Conservation (phyloP, 208 protist genomes). For the Acanthamoeba healyi region DNA sequence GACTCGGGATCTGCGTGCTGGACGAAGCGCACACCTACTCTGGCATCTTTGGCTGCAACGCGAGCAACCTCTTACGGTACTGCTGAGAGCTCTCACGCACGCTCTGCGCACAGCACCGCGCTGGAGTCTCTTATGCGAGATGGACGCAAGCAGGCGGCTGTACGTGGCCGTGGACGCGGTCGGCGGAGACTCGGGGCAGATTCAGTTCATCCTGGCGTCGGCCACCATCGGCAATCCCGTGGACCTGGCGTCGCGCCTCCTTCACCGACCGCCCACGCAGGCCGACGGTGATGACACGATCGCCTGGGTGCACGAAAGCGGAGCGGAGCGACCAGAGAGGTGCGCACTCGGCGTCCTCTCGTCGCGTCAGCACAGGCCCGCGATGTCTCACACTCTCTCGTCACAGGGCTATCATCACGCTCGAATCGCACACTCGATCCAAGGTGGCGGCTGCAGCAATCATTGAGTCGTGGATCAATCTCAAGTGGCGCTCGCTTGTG, state of each 20-base stretch:
- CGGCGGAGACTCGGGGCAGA: constrained; percentile 1
- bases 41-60: constrained; percentile 43
- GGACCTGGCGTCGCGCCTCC: not conserved
- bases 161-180: not conserved
- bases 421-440: not conserved
- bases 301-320: constrained; percentile 3
- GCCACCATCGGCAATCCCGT: constrained; percentile 53
- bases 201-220: constrained; percentile 35
- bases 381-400: not conserved
- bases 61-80: constrained; percentile 30
- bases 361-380: too few species aligned
- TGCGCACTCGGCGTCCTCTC: too few species aligned
- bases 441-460: constrained; percentile 14
- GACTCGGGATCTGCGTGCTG: constrained; percentile 38
- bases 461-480: constrained; percentile 11
- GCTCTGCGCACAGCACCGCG: not conserved
- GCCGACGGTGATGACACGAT: not conserved
- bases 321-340: constrained; percentile 3
- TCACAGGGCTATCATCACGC: constrained; percentile 1
- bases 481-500: constrained; percentile 33
- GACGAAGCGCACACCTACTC: constrained; percentile 62
- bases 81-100: not conserved
- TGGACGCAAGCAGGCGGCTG: not conserved
- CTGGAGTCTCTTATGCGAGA: too few species aligned
- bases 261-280: not conserved